Evolutionary conservation across 495 filamentous ascomycete species (phyloP).

Genomic region (Penicillium parvum): DNA sequence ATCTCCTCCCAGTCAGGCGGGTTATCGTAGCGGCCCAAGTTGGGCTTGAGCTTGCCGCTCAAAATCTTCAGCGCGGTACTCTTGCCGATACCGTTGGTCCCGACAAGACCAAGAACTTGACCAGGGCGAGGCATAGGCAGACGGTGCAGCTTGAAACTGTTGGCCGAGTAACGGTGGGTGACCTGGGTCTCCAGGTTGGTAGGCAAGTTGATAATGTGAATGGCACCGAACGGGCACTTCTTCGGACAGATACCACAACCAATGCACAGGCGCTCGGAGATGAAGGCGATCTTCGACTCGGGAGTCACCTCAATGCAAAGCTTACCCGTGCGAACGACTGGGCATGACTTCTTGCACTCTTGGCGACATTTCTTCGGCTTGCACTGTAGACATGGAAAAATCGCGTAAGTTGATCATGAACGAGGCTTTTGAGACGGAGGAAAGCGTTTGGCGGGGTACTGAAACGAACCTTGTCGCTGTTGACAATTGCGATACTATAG

Average conservation of each 20-base stretch:
- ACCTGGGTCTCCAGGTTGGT: conserved; percentile 97
- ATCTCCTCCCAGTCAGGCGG: conserved; percentile 99
- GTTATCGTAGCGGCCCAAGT: conserved; percentile 90
- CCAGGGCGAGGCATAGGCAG: conserved; percentile 93
- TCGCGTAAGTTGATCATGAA: conserved; percentile 32
- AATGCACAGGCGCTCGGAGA: conserved; percentile 90
- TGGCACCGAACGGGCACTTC: conserved; percentile 98
- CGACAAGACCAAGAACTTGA: conserved; percentile 94
- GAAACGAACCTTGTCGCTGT: conserved; percentile 80
- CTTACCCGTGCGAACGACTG: conserved; percentile 96
- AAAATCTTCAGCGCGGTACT: conserved; percentile 97
- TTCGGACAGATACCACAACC: conserved; percentile 99
- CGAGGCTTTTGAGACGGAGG: conserved; percentile 6
- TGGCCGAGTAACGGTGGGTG: conserved; percentile 96
- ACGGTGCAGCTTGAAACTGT: conserved; percentile 98
- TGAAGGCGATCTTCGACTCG: conserved; percentile 94
- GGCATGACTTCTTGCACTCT: conserved; percentile 98
- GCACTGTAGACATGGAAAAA: conserved; percentile 55
- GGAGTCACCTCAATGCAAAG: conserved; percentile 92
- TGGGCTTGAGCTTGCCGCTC: conserved; percentile 96
- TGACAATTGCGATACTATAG: conserved; percentile 92
- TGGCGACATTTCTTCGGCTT: conserved; percentile 99
- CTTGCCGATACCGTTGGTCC: conserved; percentile 99
- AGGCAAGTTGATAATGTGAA: conserved; percentile 98
- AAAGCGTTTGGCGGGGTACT: conserved; percentile 30